Percentiles rank a stretch among this genome's conserved stretches.
These are phyloP conservation scores for Lavandula angustifolia DNA, from an alignment of 257 asterid species.

Conservation along the genomic window DNA sequence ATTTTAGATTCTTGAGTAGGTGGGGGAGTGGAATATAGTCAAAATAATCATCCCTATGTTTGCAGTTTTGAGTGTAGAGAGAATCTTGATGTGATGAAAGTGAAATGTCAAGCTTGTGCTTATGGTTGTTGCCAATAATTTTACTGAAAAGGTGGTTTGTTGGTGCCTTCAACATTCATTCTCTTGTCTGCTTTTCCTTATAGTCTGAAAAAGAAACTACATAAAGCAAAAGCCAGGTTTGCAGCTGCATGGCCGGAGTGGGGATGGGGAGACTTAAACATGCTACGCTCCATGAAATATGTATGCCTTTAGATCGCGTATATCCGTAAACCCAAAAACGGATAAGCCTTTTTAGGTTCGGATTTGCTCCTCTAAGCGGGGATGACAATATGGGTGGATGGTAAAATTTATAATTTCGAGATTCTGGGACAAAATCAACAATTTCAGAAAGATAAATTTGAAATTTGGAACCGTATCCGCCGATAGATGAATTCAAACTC, in stretches of 20 bases:
- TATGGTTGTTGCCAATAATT: constrained; percentile 56
- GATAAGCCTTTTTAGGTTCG: too few species aligned
- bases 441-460: too few species aligned
- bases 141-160: constrained; percentile 61
- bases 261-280: not conserved
- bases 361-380: too few species aligned
- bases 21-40: constrained; percentile 34
- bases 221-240: constrained; percentile 35
- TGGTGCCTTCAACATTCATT: constrained; percentile 40
- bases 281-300: not conserved
- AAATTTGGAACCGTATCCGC: too few species aligned
- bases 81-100: constrained; percentile 54
- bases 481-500: too few species aligned
- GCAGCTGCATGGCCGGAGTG: constrained; percentile 25
- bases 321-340: too few species aligned
- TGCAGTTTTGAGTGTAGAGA: constrained; percentile 36
- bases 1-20: constrained; percentile 42
- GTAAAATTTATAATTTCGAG: too few species aligned
- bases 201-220: constrained; percentile 30
- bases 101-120: constrained; percentile 20
- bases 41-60: constrained; percentile 43
- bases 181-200: constrained; percentile 33
- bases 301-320: too few species aligned
- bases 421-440: too few species aligned
- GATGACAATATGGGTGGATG: too few species aligned